phyloP scores from a whole-genome alignment of 306 rosid species.

The Phaseolus lunatus region DNA sequence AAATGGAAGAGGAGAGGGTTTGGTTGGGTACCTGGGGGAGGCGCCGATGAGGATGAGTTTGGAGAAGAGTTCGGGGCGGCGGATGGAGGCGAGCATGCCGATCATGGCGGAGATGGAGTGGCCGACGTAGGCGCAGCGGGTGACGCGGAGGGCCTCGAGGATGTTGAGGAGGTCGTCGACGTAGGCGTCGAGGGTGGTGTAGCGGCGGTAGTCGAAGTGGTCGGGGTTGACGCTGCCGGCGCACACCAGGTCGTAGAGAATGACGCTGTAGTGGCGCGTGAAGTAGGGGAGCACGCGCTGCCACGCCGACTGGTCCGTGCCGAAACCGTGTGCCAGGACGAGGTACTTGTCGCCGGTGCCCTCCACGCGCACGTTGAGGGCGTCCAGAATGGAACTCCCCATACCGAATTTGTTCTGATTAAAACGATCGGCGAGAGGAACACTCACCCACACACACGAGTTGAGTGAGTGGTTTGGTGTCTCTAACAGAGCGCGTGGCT shows the following conservation, averaged over 20 bases:
- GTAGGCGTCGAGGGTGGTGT: conserved; percentile 85
- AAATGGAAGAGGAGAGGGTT: background rate
- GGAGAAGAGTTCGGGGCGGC: conserved; percentile 84
- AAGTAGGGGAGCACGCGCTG: conserved; percentile 79
- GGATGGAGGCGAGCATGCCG: conserved; percentile 88
- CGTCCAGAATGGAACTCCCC: conserved; percentile 68
- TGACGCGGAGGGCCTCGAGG: conserved; percentile 68
- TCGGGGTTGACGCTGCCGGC: conserved; percentile 99
- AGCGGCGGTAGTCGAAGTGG: conserved; percentile 82
- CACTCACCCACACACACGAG: background rate
- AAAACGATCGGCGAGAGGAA: background rate
- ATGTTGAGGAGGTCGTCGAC: conserved; percentile 85
- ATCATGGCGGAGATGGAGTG: conserved; percentile 99
- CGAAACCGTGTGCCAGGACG: conserved; percentile 85
- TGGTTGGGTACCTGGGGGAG: conserved; percentile 66
- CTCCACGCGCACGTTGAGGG: conserved; percentile 76
- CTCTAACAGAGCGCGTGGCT: too few relatives aligned
- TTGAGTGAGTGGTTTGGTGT: background rate
- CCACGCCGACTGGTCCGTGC: conserved; percentile 99
- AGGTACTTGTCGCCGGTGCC: conserved; percentile 79
- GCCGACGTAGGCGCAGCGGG: conserved; percentile 83
- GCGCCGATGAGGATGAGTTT: conserved; percentile 95
- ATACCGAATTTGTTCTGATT: conserved; percentile 20
- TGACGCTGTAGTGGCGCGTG: conserved; percentile 69
- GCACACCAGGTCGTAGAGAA: conserved; percentile 95